These are phyloP conservation scores for Rhodotorula graminis DNA, from an alignment of 768 basidiomycete species.

Conservation along the genomic window DNA sequence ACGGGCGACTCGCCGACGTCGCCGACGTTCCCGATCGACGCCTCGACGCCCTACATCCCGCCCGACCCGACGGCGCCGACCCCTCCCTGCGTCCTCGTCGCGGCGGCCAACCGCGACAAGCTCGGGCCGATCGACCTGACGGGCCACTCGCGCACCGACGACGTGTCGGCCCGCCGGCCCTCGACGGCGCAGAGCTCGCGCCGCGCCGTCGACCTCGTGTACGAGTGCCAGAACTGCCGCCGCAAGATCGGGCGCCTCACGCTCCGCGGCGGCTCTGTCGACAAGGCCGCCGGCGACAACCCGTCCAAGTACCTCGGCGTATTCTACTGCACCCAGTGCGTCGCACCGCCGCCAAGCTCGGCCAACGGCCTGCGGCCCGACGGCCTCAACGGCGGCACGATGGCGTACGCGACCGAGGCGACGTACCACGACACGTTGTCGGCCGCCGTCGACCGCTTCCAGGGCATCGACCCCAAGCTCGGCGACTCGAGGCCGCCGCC, in stretches of 20 bases:
- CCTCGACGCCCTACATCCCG: slow-evolving; percentile 27
- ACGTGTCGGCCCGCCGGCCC: background rate
- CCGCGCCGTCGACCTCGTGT: slow-evolving; percentile 20
- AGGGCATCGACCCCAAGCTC: background rate
- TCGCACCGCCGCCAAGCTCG: background rate
- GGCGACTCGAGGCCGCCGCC: slow-evolving; percentile 19
- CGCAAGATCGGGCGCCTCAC: slow-evolving; percentile 18
- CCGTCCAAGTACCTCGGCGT: slow-evolving; percentile 9
- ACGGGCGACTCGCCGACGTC: background rate
- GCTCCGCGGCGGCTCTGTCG: slow-evolving; percentile 24
- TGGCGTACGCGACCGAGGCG: slow-evolving; percentile 18
- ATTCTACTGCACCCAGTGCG: slow-evolving; percentile 15
- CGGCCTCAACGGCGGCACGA: background rate
- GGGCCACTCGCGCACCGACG: background rate
- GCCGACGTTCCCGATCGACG: slow-evolving; percentile 6
- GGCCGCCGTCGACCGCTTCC: slow-evolving; percentile 18
- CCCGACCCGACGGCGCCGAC: background rate
- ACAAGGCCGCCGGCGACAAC: slow-evolving; percentile 5
- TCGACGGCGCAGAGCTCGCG: background rate
- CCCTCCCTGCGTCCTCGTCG: slow-evolving; percentile 3
- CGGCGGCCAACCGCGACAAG: slow-evolving; percentile 6
- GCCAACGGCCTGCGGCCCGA: background rate
- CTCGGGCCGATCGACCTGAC: slow-evolving; percentile 27
- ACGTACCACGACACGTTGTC: slow-evolving; percentile 23
- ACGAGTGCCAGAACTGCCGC: slow-evolving; percentile 11